A percentile compares a stretch with the other conserved stretches of the same genome.
phyloP scores from a whole-genome alignment of 2,329 filamentous ascomycete species.

The Monosporascus sp. region DNA sequence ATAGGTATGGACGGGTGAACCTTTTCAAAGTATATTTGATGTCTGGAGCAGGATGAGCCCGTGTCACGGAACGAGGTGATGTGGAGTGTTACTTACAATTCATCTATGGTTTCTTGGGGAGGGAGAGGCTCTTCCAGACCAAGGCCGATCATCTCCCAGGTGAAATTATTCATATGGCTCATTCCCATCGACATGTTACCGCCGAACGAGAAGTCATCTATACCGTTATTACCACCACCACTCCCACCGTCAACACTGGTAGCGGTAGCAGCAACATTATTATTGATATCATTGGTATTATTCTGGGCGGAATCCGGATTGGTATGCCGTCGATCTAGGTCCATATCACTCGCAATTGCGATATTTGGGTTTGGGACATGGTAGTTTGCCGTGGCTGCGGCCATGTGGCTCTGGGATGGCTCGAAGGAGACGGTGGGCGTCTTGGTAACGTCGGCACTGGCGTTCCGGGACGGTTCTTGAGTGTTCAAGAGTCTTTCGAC shows the following conservation, averaged over 20 bases:
- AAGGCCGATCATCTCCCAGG: slow-evolving; percentile 71
- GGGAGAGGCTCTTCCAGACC: slow-evolving; percentile 57
- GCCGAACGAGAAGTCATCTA: slow-evolving; percentile 58
- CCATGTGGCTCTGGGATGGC: slow-evolving; percentile 27
- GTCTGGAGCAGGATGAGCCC: slow-evolving; percentile 38
- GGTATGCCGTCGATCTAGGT: slow-evolving; percentile 53
- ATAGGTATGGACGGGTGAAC: slow-evolving; percentile 81
- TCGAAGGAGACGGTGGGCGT: slow-evolving; percentile 28
- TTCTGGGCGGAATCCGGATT: slow-evolving; percentile 47
- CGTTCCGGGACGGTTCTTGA: slow-evolving; percentile 51
- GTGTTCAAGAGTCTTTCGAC: slow-evolving; percentile 87
- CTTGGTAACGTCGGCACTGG: slow-evolving; percentile 32
- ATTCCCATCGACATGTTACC: slow-evolving; percentile 45
- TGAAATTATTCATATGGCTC: slow-evolving; percentile 54
- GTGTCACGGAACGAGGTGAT: not conserved
- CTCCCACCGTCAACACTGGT: slow-evolving; percentile 18
- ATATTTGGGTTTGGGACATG: slow-evolving; percentile 42
- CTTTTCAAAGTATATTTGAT: slow-evolving; percentile 86
- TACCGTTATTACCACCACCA: slow-evolving; percentile 4
- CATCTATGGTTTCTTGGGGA: slow-evolving; percentile 65
- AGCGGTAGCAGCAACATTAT: not conserved
- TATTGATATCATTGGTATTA: not conserved
- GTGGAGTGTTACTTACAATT: slow-evolving; percentile 55
- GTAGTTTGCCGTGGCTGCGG: slow-evolving; percentile 33
- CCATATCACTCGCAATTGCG: slow-evolving; percentile 41